Evolutionary conservation across 495 filamentous ascomycete genomes (phyloP).

Genomic region (Chaetomium fimeti): DNA sequence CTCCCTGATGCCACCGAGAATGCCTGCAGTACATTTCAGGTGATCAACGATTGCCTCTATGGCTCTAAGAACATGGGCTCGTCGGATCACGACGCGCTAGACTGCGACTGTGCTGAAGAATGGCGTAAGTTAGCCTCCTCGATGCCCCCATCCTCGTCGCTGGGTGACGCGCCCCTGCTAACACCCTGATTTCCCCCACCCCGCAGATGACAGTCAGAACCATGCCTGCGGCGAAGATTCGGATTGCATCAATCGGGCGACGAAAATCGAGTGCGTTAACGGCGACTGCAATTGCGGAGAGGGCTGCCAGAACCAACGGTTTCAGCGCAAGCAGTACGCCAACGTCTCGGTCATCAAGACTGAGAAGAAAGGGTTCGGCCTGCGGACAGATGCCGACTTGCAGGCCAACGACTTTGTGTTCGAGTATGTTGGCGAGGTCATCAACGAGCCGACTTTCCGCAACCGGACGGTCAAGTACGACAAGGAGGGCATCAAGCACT

Average conservation of each 20-base stretch:
- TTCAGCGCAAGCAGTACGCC: slow-evolving; percentile 87
- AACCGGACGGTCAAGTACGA: slow-evolving; percentile 88
- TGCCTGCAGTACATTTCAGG: slow-evolving; percentile 71
- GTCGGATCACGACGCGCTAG: slow-evolving; percentile 85
- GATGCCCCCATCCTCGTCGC: slow-evolving; percentile 10
- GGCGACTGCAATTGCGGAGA: slow-evolving; percentile 81
- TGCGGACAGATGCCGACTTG: slow-evolving; percentile 76
- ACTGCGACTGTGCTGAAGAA: slow-evolving; percentile 93
- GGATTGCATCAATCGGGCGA: slow-evolving; percentile 97
- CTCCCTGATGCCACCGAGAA: slow-evolving; percentile 72
- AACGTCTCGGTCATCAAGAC: slow-evolving; percentile 93
- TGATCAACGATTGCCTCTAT: slow-evolving; percentile 81
- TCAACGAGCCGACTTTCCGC: slow-evolving; percentile 85
- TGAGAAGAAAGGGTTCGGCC: slow-evolving; percentile 92
- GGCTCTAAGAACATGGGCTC: slow-evolving; percentile 83
- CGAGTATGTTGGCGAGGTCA: slow-evolving; percentile 98
- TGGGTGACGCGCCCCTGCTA: slow-evolving; percentile 22
- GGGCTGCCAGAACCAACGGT: slow-evolving; percentile 91
- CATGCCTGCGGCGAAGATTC: slow-evolving; percentile 92
- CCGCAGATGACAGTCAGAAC: slow-evolving; percentile 68
- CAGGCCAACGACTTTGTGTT: slow-evolving; percentile 86
- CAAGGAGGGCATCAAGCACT: slow-evolving; percentile 94
- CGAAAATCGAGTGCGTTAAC: slow-evolving; percentile 92
- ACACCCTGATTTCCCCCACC: slow-evolving; percentile 14
- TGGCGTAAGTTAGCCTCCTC: slow-evolving; percentile 71